Evolutionary conservation across 1,284 basidiomycete species (phyloP).

Genomic region (Pascua guehoae): DNA sequence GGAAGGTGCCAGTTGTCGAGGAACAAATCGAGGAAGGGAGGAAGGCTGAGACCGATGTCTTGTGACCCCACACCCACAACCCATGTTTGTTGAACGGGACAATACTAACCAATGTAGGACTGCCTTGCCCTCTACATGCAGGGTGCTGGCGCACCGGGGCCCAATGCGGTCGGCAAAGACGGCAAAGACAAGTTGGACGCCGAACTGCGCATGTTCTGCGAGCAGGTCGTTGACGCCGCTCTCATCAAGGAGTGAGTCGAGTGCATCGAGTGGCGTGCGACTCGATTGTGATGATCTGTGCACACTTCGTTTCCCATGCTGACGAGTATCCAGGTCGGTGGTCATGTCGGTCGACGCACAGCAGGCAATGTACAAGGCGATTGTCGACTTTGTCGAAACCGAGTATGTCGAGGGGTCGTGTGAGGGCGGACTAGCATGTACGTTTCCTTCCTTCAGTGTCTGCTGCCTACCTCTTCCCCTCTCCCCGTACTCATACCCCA

Average conservation of each 20-base stretch:
- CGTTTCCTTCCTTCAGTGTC: too few relatives aligned
- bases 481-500: conserved; percentile 8
- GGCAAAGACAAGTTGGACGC: conserved; percentile 48
- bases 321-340: conserved; percentile 26
- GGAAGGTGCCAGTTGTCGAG: not conserved
- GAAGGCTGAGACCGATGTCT: not conserved
- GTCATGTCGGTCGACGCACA: conserved; percentile 35
- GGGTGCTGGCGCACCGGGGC: conserved; percentile 43
- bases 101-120: conserved; percentile 29
- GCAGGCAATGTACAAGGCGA: conserved; percentile 43
- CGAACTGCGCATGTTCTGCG: conserved; percentile 47
- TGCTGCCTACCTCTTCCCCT: too few relatives aligned
- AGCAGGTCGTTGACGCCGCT: conserved; percentile 48
- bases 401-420: conserved; percentile 49
- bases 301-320: not conserved
- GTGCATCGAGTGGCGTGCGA: too few relatives aligned
- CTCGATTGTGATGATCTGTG: not conserved
- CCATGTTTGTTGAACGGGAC: not conserved
- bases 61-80: not conserved
- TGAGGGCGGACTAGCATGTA: conserved; percentile 46
- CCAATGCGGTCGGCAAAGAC: conserved; percentile 37
- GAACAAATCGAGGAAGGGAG: not conserved
- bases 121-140: conserved; percentile 49
- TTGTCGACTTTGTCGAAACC: conserved; percentile 45
- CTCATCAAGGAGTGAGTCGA: conserved; percentile 41